phyloP scores from a whole-genome alignment of 78 protist genomes.

The Bodo saltans region DNA sequence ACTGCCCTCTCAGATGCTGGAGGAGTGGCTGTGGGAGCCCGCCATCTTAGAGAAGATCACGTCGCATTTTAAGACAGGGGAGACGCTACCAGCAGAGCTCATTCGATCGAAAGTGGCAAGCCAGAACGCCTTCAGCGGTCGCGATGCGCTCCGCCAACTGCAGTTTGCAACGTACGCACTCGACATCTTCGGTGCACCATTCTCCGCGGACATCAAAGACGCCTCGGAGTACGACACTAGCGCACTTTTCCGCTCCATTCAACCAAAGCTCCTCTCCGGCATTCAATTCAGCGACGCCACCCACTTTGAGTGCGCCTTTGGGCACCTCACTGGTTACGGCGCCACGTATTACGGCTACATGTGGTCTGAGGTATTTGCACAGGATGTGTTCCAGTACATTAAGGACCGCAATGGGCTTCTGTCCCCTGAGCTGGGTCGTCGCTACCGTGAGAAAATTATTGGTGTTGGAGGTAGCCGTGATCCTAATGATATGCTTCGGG shows the following conservation, averaged over 20 bases:
- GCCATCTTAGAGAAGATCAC: conserved; percentile 40
- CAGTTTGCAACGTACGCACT: neutral
- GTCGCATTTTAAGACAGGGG: conserved; percentile 50
- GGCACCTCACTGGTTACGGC: conserved; percentile 57
- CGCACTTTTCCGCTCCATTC: neutral
- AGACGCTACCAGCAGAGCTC: conserved; percentile 42
- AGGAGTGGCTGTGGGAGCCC: conserved; percentile 61
- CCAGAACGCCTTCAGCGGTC: neutral
- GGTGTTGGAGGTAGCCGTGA: conserved; percentile 63
- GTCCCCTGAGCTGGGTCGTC: conserved; percentile 36
- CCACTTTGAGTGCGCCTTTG: conserved; percentile 18
- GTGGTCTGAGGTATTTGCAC: conserved; percentile 50
- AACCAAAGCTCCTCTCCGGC: conserved; percentile 1
- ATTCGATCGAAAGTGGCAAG: conserved; percentile 20
- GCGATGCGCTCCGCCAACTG: neutral
- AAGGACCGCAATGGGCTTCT: conserved; percentile 48
- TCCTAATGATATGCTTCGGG: conserved; percentile 23
- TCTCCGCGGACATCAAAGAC: neutral
- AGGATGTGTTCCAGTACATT: conserved; percentile 38
- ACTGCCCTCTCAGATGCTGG: conserved; percentile 61
- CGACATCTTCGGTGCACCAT: neutral
- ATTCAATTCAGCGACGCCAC: conserved; percentile 28
- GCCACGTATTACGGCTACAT: conserved; percentile 72
- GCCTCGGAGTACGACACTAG: neutral
- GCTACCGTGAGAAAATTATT: conserved; percentile 32